Conservation (phyloP, 2,329 filamentous ascomycete genomes). For the Pseudogymnoascus sp. region DNA sequence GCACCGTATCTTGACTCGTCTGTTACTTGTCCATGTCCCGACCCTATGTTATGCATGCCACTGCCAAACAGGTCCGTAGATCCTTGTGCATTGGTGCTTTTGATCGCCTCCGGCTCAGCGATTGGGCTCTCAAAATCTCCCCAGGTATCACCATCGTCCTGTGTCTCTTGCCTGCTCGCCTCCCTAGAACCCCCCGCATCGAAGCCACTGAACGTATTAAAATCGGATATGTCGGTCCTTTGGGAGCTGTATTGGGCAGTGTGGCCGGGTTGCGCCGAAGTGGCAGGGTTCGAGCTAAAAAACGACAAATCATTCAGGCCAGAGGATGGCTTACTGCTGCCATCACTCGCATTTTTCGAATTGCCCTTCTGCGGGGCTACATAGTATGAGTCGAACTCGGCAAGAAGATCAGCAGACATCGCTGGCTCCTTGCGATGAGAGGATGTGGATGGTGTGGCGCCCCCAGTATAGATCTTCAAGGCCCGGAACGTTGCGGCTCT, state of each 20-base stretch:
- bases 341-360: neutral
- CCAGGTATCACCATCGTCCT: constrained; percentile 7
- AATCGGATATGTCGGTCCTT: neutral
- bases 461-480: neutral
- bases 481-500: constrained; percentile 14
- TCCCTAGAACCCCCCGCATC: neutral
- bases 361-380: constrained; percentile 25
- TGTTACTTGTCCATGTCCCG: neutral
- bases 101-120: neutral
- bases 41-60: neutral
- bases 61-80: neutral
- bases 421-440: constrained; percentile 5
- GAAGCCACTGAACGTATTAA: neutral
- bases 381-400: constrained; percentile 50
- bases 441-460: neutral
- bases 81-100: neutral
- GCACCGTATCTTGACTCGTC: neutral
- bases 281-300: neutral
- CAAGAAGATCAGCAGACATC: constrained; percentile 62
- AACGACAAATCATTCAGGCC: constrained; percentile 1
- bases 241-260: neutral
- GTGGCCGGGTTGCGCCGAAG: neutral
- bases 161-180: neutral
- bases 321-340: constrained; percentile 4
- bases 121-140: constrained; percentile 9